Evolutionary conservation across 2,329 filamentous ascomycete species (phyloP), one percentile per base, ranked within the genome.

Genomic region (Aureobasidium sp.): DNA sequence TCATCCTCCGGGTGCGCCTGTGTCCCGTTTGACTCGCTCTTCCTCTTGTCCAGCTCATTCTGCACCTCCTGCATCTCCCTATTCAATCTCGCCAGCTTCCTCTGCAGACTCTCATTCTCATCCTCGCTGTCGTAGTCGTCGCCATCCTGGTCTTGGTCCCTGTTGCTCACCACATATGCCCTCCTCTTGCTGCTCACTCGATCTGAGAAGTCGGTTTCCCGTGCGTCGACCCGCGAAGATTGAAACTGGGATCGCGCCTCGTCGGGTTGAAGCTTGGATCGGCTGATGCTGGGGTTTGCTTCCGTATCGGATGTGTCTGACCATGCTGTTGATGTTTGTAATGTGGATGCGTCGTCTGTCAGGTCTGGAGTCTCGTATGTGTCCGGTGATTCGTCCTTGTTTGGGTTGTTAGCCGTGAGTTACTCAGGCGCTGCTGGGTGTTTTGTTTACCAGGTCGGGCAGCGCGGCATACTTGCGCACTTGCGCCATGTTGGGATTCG

Each of bases 341-440:
- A 78, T 52, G 91, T 96, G 24, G 91, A 96, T 66, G 85, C 89
- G 74, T 96, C 92, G 71, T 96, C 91, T 62, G 89, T 93, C 67
- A 97, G 79, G 61, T 96, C 92, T 67, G 93, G 92, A 17, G 94
- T 97, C 76, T 97, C 93, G 79, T 97, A 97, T 70, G 96, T 90
- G 71, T 97, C 94, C 67, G 92, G 92, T 31, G 92, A 91, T 44
- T 65, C 62, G 31, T 65, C 64, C 64, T 44, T 65, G 27, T 1
- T 14, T 17, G 19, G 33, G 17, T 33, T 15, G 24, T 60, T 49
- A 35, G 42, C n/a, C n/a, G n/a, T n/a, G n/a, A n/a, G n/a, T n/a
- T n/a, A n/a, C n/a, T n/a, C n/a, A n/a, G n/a, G n/a, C n/a, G 6
- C 19, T 37, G 11, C 27, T 11, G 5, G n/a, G 19, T 7, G 6